phyloP scores from a whole-genome alignment of 305 asterid species.

The Andrographis paniculata region DNA sequence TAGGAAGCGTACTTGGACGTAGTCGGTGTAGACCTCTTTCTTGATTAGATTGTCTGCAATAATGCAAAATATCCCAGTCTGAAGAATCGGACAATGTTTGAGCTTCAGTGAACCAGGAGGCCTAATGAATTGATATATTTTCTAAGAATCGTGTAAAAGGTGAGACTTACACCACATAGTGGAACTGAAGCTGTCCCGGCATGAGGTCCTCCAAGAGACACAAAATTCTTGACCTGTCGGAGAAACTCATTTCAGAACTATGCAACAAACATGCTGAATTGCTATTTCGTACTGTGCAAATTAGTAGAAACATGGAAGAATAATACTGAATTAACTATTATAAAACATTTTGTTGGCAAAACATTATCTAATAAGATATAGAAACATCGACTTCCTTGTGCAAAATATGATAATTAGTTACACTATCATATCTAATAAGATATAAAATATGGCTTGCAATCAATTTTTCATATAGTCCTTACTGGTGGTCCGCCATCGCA shows the following conservation, averaged over 20 bases:
- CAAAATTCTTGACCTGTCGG: slow-evolving; percentile 67
- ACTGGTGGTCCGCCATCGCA: slow-evolving; percentile 94
- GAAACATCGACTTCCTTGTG: too few relatives aligned
- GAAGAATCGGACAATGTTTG: slow-evolving; percentile 13
- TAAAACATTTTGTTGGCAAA: too few relatives aligned
- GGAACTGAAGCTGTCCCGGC: slow-evolving; percentile 99
- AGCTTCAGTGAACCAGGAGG: too few relatives aligned
- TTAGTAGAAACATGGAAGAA: too few relatives aligned
- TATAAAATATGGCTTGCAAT: slow-evolving; percentile 6
- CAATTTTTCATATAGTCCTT: slow-evolving; percentile 26
- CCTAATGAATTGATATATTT: too few relatives aligned
- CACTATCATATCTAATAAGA: too few relatives aligned
- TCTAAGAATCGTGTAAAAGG: too few relatives aligned
- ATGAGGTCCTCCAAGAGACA: slow-evolving; percentile 94
- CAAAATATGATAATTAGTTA: too few relatives aligned
- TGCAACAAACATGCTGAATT: neutral
- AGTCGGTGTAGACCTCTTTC: slow-evolving; percentile 73
- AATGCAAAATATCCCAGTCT: slow-evolving; percentile 77
- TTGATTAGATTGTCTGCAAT: slow-evolving; percentile 62
- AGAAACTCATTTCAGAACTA: slow-evolving; percentile 1
- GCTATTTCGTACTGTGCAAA: neutral
- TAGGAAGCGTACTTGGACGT: slow-evolving; percentile 48
- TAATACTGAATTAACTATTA: too few relatives aligned
- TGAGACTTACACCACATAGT: slow-evolving; percentile 77
- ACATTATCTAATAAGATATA: too few relatives aligned